Percentiles rank a stretch among this genome's conserved stretches.
These are phyloP conservation scores for Boletus subparvulus DNA, from an alignment of 768 basidiomycete genomes.

Conservation along the genomic window DNA sequence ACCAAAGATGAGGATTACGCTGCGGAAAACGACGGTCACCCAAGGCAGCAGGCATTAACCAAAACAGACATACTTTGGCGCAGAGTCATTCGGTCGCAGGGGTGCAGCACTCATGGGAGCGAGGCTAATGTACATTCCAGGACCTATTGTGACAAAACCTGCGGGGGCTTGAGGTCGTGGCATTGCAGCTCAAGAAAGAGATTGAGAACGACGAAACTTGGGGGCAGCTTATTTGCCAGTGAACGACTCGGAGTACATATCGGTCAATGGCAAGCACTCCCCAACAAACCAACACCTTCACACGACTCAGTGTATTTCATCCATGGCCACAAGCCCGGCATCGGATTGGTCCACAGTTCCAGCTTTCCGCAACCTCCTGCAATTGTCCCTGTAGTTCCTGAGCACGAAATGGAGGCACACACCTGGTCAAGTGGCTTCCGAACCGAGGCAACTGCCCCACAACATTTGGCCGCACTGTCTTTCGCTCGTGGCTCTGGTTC, in stretches of 20 bases:
- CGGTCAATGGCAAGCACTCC: no score
- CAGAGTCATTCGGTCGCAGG: slow-evolving; percentile 2
- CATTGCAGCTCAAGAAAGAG: slow-evolving; percentile 1
- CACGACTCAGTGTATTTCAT: no score
- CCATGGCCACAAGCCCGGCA: background rate
- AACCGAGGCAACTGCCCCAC: slow-evolving; percentile 42
- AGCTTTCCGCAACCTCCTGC: slow-evolving; percentile 45
- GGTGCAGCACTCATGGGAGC: background rate
- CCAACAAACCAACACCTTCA: no score
- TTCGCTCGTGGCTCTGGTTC: slow-evolving; percentile 82
- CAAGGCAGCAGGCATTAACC: background rate
- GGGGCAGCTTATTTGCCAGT: no score
- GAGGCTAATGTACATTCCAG: slow-evolving; percentile 17
- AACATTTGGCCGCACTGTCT: slow-evolving; percentile 54
- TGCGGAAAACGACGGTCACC: slow-evolving; percentile 2
- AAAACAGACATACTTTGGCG: slow-evolving; percentile 21
- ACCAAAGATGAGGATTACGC: slow-evolving; percentile 31
- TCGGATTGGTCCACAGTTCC: slow-evolving; percentile 25
- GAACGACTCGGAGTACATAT: no score
- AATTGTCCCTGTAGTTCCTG: slow-evolving; percentile 33
- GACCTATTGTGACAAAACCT: slow-evolving; percentile 18
- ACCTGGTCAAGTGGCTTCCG: slow-evolving; percentile 55
- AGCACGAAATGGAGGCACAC: slow-evolving; percentile 48
- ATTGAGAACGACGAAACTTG: background rate
- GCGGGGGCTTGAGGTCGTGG: slow-evolving; percentile 10